Percentiles rank a stretch among this genome's conserved stretches.
Conservation (phyloP, 306 rosid species). For the Quercus parvula region DNA sequence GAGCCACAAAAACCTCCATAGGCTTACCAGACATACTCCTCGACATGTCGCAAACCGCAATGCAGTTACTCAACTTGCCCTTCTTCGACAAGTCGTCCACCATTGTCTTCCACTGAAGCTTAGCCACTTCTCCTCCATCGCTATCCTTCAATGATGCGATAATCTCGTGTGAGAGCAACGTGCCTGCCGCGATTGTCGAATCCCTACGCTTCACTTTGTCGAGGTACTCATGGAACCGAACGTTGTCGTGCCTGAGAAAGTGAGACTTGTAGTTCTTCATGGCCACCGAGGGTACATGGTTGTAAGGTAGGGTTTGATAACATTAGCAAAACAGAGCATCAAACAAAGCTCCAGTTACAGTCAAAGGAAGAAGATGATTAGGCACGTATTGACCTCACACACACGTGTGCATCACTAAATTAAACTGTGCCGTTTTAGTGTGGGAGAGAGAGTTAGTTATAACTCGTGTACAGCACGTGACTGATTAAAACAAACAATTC, state of each 20-base stretch:
- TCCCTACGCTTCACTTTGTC: slow-evolving; percentile 27
- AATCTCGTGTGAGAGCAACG: slow-evolving; percentile 56
- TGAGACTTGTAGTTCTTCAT: slow-evolving; percentile 48
- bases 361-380: no score
- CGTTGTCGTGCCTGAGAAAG: slow-evolving; percentile 53
- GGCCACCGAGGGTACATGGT: slow-evolving; percentile 34
- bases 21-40: slow-evolving; percentile 45
- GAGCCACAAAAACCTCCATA: background rate
- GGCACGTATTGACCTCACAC: no score
- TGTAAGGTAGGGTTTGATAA: slow-evolving; percentile 13
- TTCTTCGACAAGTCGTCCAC: slow-evolving; percentile 34
- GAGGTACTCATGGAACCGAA: no score
- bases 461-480: no score
- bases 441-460: no score
- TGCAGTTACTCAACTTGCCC: slow-evolving; percentile 47
- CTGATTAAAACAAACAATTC: no score
- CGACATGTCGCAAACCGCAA: slow-evolving; percentile 58
- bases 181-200: slow-evolving; percentile 50
- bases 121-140: slow-evolving; percentile 27
- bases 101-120: slow-evolving; percentile 26
- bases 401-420: no score
- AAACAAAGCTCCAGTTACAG: no score
- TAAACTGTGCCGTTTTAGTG: no score
- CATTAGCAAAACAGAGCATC: no score
- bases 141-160: slow-evolving; percentile 4